These are phyloP conservation scores for Fomitopsis schrenkii DNA, from an alignment of 1,284 basidiomycete species.

Conservation along the genomic window DNA sequence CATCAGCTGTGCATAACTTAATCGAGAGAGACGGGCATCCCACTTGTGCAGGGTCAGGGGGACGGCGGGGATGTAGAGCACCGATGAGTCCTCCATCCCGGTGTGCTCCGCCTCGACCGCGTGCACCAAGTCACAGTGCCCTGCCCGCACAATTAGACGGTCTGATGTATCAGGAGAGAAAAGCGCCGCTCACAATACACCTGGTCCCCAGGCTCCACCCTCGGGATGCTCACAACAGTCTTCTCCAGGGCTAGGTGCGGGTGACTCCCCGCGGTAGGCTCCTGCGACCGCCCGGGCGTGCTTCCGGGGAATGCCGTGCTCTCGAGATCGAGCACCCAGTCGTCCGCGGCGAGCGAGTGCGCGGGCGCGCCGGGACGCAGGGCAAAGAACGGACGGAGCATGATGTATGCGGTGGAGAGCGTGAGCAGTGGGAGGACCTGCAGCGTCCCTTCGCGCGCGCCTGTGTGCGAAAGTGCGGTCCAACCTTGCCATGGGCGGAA, in stretches of 20 bases:
- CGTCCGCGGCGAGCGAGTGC: slow-evolving; percentile 33
- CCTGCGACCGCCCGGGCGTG: slow-evolving; percentile 58
- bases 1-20: not conserved
- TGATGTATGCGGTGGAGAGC: slow-evolving; percentile 61
- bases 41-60: slow-evolving; percentile 67
- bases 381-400: slow-evolving; percentile 76
- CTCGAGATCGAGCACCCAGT: slow-evolving; percentile 64
- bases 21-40: slow-evolving; percentile 11
- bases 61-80: slow-evolving; percentile 78
- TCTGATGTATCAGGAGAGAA: not conserved
- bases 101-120: slow-evolving; percentile 63
- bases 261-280: slow-evolving; percentile 58
- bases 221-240: slow-evolving; percentile 49
- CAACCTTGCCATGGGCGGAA: slow-evolving; percentile 80
- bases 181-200: slow-evolving; percentile 55
- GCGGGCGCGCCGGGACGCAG: slow-evolving; percentile 19
- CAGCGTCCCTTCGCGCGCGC: slow-evolving; percentile 64
- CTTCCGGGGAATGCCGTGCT: slow-evolving; percentile 60
- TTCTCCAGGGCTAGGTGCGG: slow-evolving; percentile 64
- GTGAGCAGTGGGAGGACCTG: slow-evolving; percentile 54
- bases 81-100: slow-evolving; percentile 64
- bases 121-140: slow-evolving; percentile 69
- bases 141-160: slow-evolving; percentile 23
- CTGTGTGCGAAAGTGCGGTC: slow-evolving; percentile 63
- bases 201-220: slow-evolving; percentile 68